Base-by-base conservation (phyloP, 108 stramenopile genomes). In the Conticribra weissflogii region DNA sequence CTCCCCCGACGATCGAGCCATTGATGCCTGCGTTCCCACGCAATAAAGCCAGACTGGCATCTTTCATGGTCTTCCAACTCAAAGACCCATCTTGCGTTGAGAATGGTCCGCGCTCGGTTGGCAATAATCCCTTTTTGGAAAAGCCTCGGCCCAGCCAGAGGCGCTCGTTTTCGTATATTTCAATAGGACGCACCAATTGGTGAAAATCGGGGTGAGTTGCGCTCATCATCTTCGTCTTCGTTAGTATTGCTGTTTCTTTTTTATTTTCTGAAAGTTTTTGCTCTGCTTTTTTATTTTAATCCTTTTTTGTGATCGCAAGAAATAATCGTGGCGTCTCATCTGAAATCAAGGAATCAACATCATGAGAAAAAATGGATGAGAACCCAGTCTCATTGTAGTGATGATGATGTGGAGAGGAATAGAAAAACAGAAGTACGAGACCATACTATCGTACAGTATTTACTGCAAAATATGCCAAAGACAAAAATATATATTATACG, bases 91-190 rank as follows among this genome's bases (percentile, higher is more conserved):
- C 87, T 18, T 67, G 17, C 8, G 84, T 74, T 0, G 87, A 81
- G 44, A 46, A 88, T 1, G 78, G 61, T 34, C 81, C 84, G 23
- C 84, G 66, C 34, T 88, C 87, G 49, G 72, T 88, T 9, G 87
- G 87, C 16, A 88, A 41, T 5, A 88, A 73, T 12, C 84, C 84
- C 47, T 57, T 62, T 29, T 75, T 79, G 25, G 80, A 74, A 55
- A 83, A 88, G 22, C 87, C 87, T 5, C 81, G 71, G 25, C 87
- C 87, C 0, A 88, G 69, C 87, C 87, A 88, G 19, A 74, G 71
- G 2, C 87, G 74, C 44, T 88, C 84, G 54, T 88, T 88, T 60
- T 88, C 84, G 75, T 85, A 75, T 25, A 86, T 79, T 65, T 81
- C 70, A 0, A 86, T 77, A 45, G 72, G 28, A 0, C 55, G 72